A percentile compares a stretch with the other conserved stretches of the same genome.
These are phyloP conservation scores for Pleomassaria siparia DNA, from an alignment of 2,329 filamentous ascomycete species.

Conservation along the genomic window DNA sequence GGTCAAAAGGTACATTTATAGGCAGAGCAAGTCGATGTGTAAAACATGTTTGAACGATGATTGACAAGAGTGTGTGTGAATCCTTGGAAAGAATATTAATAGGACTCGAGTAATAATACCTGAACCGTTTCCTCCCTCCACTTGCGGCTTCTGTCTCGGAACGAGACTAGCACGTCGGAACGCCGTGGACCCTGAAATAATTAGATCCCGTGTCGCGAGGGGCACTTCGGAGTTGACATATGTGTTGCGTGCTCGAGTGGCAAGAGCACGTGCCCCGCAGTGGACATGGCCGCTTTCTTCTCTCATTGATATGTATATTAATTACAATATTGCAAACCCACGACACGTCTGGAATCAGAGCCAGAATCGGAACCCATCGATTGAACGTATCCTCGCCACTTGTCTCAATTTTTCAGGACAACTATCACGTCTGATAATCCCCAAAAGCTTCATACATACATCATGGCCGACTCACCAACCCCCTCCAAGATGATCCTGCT, in stretches of 20 bases:
- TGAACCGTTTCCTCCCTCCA: background rate
- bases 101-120: too few species aligned
- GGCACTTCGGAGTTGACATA: background rate
- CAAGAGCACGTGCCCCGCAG: background rate
- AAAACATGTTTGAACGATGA: too few species aligned
- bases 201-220: background rate
- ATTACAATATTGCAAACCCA: too few species aligned
- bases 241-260: background rate
- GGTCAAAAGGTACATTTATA: too few species aligned
- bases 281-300: background rate
- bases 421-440: too few species aligned
- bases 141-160: too few species aligned
- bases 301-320: too few species aligned
- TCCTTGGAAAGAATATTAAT: background rate
- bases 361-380: too few species aligned
- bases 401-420: background rate
- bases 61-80: background rate
- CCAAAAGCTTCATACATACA: too few species aligned
- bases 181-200: background rate
- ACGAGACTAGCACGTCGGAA: background rate
- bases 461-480: slow-evolving; percentile 3
- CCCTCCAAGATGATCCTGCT: slow-evolving; percentile 53
- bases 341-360: too few species aligned
- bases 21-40: slow-evolving; percentile 1
- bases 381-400: too few species aligned